Evolutionary conservation across 108 stramenopile genomes (phyloP).

Genomic region (Tribonema minus): DNA sequence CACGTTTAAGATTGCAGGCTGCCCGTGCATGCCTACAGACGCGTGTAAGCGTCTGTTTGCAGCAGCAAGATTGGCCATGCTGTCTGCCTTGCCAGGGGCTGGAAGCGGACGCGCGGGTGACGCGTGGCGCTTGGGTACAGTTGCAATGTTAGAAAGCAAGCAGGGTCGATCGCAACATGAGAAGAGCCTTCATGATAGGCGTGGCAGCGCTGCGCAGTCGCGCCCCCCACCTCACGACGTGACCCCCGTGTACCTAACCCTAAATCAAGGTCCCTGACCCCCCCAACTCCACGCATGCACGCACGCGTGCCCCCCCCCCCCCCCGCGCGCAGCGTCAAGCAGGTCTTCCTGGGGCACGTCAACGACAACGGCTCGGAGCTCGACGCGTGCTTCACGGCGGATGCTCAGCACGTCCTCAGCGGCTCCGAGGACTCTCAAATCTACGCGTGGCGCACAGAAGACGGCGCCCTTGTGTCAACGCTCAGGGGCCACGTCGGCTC

Average conservation of each 20-base stretch:
- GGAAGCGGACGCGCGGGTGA: no score
- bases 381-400: slow-evolving; percentile 50
- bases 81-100: no score
- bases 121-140: no score
- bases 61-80: no score
- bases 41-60: no score
- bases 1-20: no score
- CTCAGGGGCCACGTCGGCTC: slow-evolving; percentile 41
- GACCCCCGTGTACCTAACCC: not conserved
- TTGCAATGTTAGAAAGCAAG: not conserved
- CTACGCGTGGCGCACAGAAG: slow-evolving; percentile 34
- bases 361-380: slow-evolving; percentile 49
- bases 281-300: not conserved
- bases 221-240: not conserved
- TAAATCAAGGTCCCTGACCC: not conserved
- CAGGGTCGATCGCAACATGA: not conserved
- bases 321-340: not conserved
- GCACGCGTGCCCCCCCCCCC: not conserved
- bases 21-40: no score
- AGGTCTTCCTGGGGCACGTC: slow-evolving; percentile 41
- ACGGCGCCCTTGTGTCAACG: slow-evolving; percentile 25
- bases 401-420: slow-evolving; percentile 43
- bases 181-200: not conserved
- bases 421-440: slow-evolving; percentile 46
- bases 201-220: not conserved